Evolutionary conservation across 805 yeast genomes (phyloP).

Genomic region (Metschnikowia gelsemii): DNA sequence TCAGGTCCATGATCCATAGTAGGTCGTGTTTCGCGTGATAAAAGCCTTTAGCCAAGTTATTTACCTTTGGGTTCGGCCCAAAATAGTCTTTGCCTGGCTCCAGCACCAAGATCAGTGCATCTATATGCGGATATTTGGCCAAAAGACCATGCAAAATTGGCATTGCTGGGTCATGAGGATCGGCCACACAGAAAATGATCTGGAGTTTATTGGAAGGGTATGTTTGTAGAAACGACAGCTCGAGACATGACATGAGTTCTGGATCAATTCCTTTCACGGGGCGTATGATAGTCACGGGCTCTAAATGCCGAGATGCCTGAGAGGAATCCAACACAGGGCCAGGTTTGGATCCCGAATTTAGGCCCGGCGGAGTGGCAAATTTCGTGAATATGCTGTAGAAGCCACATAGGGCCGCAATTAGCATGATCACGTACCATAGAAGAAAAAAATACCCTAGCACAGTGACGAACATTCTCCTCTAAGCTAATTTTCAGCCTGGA

Average conservation of each 20-base stretch:
- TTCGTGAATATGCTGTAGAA: conserved; percentile 37
- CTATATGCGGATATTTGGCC: conserved; percentile 51
- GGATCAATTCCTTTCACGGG: conserved; percentile 86
- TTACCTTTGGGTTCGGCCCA: conserved; percentile 89
- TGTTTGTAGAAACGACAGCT: conserved; percentile 63
- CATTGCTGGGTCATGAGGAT: conserved; percentile 60
- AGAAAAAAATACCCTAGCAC: conserved; percentile 23
- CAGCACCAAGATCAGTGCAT: conserved; percentile 55
- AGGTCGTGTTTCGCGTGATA: conserved; percentile 65
- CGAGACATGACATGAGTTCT: conserved; percentile 65
- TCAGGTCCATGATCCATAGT: conserved; percentile 83
- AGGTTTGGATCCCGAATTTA: conserved; percentile 1
- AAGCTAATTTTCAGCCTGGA: too few species aligned
- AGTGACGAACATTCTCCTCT: conserved; percentile 7
- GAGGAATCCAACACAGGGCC: background rate
- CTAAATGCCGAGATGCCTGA: conserved; percentile 13
- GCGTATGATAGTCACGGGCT: conserved; percentile 68
- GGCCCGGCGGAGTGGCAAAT: conserved; percentile 27
- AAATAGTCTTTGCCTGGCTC: conserved; percentile 48
- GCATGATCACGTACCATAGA: conserved; percentile 41
- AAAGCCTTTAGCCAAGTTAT: conserved; percentile 82
- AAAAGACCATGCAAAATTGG: conserved; percentile 53
- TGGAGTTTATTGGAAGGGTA: conserved; percentile 63
- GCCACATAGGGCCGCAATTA: conserved; percentile 40
- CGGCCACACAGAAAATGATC: conserved; percentile 74